Conservation (phyloP, 768 basidiomycete genomes). For the Tephrocybe sp. region DNA sequence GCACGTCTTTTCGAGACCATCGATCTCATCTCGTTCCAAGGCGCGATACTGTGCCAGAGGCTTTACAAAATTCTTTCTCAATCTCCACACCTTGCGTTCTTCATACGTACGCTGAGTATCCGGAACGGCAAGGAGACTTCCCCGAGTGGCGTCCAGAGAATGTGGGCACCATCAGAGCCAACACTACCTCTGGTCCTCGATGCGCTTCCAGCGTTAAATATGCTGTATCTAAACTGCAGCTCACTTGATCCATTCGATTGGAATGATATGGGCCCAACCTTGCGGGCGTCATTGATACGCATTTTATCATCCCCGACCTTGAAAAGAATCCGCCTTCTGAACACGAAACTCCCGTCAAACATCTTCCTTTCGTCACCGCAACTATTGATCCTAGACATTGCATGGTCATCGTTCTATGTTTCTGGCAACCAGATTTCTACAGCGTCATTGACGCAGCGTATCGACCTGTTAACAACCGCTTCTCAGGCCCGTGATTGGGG, state of each 20-base stretch:
- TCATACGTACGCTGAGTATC: slow-evolving; percentile 1
- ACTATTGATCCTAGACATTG: neutral
- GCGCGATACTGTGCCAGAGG: neutral
- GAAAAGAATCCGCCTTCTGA: neutral
- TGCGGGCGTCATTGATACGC: slow-evolving; percentile 5
- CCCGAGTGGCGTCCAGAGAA: neutral
- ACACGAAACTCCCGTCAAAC: neutral
- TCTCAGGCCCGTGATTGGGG: neutral
- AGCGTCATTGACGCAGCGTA: no score
- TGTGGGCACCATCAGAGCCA: slow-evolving; percentile 3
- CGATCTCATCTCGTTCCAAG: neutral
- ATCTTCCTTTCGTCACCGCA: slow-evolving; percentile 1
- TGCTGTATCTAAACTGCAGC: neutral
- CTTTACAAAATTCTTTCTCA: neutral
- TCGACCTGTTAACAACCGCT: no score
- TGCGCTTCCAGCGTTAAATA: slow-evolving; percentile 4
- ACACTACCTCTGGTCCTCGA: slow-evolving; percentile 5
- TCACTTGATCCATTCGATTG: neutral
- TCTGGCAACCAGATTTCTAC: neutral
- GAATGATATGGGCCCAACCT: neutral
- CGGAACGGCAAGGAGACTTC: slow-evolving; percentile 2
- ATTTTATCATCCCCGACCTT: slow-evolving; percentile 4
- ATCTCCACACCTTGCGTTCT: slow-evolving; percentile 1
- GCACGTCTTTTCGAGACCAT: neutral
- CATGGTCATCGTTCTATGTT: neutral